Conservation (phyloP, 169 alveolate genomes). For the Plasmodium gallinaceum region DNA sequence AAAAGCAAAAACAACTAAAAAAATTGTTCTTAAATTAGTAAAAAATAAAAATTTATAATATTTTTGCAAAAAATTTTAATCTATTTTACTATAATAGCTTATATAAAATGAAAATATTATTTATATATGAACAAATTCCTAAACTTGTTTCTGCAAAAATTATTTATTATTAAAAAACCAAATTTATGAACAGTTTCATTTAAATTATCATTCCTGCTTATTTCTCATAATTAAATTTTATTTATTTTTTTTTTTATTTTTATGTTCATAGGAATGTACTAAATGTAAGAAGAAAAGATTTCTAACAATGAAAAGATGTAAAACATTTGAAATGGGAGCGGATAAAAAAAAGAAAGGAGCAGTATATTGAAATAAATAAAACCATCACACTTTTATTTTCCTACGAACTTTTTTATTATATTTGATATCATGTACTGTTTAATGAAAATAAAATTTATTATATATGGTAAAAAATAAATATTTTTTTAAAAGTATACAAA, state of each 20-base stretch:
- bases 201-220: not conserved
- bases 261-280: conserved; percentile 94
- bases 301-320: conserved; percentile 98
- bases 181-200: not conserved
- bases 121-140: not conserved
- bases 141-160: conserved; percentile 4
- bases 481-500: too few species aligned
- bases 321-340: conserved; percentile 98
- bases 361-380: conserved; percentile 74
- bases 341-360: conserved; percentile 94
- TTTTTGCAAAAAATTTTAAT: too few species aligned
- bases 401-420: too few species aligned
- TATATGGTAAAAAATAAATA: too few species aligned
- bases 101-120: not conserved
- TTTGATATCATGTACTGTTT: not conserved
- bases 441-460: not conserved
- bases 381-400: too few species aligned
- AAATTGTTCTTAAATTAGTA: conserved; percentile 95
- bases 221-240: not conserved
- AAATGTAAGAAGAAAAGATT: conserved; percentile 97
- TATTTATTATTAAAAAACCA: too few species aligned
- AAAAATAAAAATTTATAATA: conserved; percentile 8
- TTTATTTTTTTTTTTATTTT: not conserved
- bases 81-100: too few species aligned
- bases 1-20: conserved; percentile 99